phyloP scores from a whole-genome alignment of 306 rosid species.

The Trifolium repens region DNA sequence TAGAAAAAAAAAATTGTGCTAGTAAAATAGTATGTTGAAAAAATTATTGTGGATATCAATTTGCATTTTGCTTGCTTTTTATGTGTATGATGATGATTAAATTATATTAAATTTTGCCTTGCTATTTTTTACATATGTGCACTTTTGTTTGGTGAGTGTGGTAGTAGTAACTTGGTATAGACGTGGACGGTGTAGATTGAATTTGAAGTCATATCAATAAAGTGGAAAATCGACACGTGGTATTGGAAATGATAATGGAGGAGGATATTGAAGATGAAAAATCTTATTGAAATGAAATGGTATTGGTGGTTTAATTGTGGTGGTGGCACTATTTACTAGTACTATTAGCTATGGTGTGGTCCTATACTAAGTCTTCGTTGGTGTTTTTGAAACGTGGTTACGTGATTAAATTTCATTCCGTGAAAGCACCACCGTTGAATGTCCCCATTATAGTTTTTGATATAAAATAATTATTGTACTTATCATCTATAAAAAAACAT shows the following conservation, averaged over 20 bases:
- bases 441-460: slow-evolving; percentile 30
- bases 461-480: slow-evolving; percentile 23
- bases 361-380: neutral
- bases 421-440: slow-evolving; percentile 42
- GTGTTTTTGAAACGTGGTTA: slow-evolving; percentile 23
- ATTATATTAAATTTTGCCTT: slow-evolving; percentile 7
- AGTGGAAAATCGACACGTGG: slow-evolving; percentile 39
- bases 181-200: slow-evolving; percentile 32
- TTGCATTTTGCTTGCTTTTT: slow-evolving; percentile 26
- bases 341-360: slow-evolving; percentile 39
- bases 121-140: neutral
- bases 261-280: slow-evolving; percentile 33
- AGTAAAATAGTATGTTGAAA: slow-evolving; percentile 29
- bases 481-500: slow-evolving; percentile 19
- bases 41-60: slow-evolving; percentile 26
- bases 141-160: neutral
- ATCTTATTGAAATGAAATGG: slow-evolving; percentile 25
- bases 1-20: slow-evolving; percentile 9
- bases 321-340: slow-evolving; percentile 31
- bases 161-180: slow-evolving; percentile 1
- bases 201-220: slow-evolving; percentile 32
- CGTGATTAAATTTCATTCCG: slow-evolving; percentile 45
- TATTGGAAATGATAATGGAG: slow-evolving; percentile 18
- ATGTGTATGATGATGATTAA: neutral
- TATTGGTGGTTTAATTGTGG: slow-evolving; percentile 25